Evolutionary conservation across 768 basidiomycete species (phyloP).

Genomic region (Xerocomellus chrysenteron): DNA sequence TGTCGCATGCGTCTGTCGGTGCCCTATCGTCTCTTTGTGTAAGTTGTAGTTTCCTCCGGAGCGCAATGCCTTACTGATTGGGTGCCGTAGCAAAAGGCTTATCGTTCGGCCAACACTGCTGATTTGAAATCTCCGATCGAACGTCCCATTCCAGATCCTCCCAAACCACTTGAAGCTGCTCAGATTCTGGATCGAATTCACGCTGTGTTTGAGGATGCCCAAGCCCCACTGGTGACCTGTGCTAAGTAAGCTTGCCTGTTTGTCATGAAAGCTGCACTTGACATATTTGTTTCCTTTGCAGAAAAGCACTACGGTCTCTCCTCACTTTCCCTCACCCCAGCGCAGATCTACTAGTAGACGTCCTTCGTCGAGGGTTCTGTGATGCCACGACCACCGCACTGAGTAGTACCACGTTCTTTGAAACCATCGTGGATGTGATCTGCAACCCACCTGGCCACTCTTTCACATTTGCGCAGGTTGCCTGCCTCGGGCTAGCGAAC

Average conservation of each 20-base stretch:
- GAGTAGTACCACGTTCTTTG: conserved; percentile 70
- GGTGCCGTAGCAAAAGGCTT: conserved; percentile 68
- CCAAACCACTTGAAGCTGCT: conserved; percentile 52
- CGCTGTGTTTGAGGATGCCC: conserved; percentile 64
- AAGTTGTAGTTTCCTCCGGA: conserved; percentile 35
- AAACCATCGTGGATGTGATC: conserved; percentile 71
- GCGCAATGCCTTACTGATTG: background rate
- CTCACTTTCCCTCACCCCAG: conserved; percentile 59
- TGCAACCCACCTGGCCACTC: conserved; percentile 51
- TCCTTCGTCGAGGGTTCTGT: conserved; percentile 69
- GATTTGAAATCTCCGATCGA: conserved; percentile 63
- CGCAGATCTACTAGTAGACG: conserved; percentile 57
- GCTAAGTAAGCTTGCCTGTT: conserved; percentile 58
- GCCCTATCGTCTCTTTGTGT: conserved; percentile 88
- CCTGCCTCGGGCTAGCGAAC: conserved; percentile 80
- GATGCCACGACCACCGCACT: conserved; percentile 48
- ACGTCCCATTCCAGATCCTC: conserved; percentile 45
- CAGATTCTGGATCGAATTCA: conserved; percentile 63
- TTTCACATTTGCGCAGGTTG: conserved; percentile 72
- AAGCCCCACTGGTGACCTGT: conserved; percentile 47
- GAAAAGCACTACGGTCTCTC: conserved; percentile 75
- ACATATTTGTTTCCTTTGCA: conserved; percentile 29
- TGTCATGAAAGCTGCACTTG: background rate
- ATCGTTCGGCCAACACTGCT: conserved; percentile 60
- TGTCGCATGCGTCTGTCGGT: conserved; percentile 83